phyloP scores from a whole-genome alignment of 2,329 filamentous ascomycete genomes.

The Fusarium oligoseptatum region DNA sequence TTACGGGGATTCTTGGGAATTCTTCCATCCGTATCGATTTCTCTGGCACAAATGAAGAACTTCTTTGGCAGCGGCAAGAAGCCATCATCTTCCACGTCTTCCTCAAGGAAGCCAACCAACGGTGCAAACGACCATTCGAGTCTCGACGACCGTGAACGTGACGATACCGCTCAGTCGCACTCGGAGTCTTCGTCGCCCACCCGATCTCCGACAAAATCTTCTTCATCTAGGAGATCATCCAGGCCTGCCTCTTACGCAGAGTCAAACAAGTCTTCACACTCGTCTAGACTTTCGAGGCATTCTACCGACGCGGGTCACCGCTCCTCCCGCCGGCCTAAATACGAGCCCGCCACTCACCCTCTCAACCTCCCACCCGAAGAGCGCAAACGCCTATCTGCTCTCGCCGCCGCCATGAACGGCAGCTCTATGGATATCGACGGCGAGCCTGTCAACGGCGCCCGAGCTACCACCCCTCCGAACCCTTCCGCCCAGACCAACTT shows the following conservation, averaged over 20 bases:
- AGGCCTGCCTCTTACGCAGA: constrained; percentile 50
- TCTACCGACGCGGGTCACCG: constrained; percentile 60
- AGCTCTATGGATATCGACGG: constrained; percentile 84
- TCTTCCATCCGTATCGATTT: constrained; percentile 42
- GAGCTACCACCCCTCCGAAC: constrained; percentile 64
- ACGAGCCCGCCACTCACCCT: constrained; percentile 82
- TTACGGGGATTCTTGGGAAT: constrained; percentile 52
- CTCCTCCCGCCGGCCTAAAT: constrained; percentile 64
- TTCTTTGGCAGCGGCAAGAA: constrained; percentile 63
- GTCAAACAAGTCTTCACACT: constrained; percentile 53
- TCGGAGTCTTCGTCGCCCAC: constrained; percentile 54
- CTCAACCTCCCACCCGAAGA: constrained; percentile 92
- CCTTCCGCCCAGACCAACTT: constrained; percentile 60
- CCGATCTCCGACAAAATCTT: constrained; percentile 54
- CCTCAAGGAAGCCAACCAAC: constrained; percentile 56
- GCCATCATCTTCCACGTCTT: constrained; percentile 43
- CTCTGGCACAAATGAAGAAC: constrained; percentile 61
- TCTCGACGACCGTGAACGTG: constrained; percentile 54
- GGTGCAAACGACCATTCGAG: constrained; percentile 47
- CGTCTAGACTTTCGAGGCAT: constrained; percentile 62
- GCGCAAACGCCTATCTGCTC: constrained; percentile 79
- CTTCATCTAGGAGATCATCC: constrained; percentile 51
- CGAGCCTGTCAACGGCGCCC: constrained; percentile 65
- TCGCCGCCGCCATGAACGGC: constrained; percentile 71
- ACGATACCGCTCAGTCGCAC: constrained; percentile 53